These are phyloP conservation scores for Vitellaria paradoxa DNA, from an alignment of 179 eudicot genomes.

Conservation along the genomic window DNA sequence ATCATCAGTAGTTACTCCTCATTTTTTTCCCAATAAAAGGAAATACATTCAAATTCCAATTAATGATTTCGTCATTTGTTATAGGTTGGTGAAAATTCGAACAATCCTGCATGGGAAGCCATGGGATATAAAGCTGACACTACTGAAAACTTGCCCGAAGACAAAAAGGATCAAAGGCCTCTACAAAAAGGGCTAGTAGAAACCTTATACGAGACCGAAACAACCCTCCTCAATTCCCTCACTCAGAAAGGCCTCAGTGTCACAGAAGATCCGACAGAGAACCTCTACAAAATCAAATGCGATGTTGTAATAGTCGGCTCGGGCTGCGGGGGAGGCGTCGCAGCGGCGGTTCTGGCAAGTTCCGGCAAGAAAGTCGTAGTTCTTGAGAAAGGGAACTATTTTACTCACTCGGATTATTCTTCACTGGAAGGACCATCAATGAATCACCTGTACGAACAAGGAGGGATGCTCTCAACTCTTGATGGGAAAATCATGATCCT, in stretches of 20 bases:
- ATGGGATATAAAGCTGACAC: slow-evolving; percentile 41
- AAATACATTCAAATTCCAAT: no score
- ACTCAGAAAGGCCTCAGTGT: slow-evolving; percentile 30
- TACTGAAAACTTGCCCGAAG: slow-evolving; percentile 5
- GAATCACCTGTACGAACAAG: slow-evolving; percentile 46
- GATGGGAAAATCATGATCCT: slow-evolving; percentile 50
- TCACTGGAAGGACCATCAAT: slow-evolving; percentile 59
- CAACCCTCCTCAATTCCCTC: slow-evolving; percentile 35
- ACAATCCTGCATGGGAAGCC: slow-evolving; percentile 64
- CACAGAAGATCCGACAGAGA: slow-evolving; percentile 15
- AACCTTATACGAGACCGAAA: slow-evolving; percentile 41
- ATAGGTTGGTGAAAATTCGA: slow-evolving; percentile 44
- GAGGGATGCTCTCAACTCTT: slow-evolving; percentile 45
- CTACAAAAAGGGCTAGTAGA: slow-evolving; percentile 52
- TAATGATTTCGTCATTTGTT: no score
- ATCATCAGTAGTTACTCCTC: no score
- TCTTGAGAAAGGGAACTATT: slow-evolving; percentile 67
- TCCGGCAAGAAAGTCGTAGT: slow-evolving; percentile 60
- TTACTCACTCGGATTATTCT: slow-evolving; percentile 46
- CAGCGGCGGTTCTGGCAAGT: slow-evolving; percentile 51
- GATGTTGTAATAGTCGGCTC: slow-evolving; percentile 69
- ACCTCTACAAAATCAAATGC: slow-evolving; percentile 42
- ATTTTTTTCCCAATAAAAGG: no score
- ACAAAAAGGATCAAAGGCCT: slow-evolving; percentile 29
- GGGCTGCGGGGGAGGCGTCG: slow-evolving; percentile 75